Percentiles rank a stretch among this genome's conserved stretches.
phyloP scores from a whole-genome alignment of 305 asterid genomes.

The Solanum hybrid region DNA sequence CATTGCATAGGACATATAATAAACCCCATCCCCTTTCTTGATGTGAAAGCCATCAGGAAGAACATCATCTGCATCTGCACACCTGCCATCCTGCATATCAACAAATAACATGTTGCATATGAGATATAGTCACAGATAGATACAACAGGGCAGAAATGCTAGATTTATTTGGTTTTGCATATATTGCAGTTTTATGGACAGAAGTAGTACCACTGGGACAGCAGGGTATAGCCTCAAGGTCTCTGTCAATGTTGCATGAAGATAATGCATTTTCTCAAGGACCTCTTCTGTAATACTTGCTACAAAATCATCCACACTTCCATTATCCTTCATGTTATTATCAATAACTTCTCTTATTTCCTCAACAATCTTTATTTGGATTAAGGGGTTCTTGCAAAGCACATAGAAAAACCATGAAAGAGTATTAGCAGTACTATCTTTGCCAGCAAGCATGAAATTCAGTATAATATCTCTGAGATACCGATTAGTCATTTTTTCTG shows the following conservation, averaged over 20 bases:
- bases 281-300: conserved; percentile 41
- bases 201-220: conserved; percentile 45
- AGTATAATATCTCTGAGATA: conserved; percentile 64
- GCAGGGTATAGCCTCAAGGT: conserved; percentile 73
- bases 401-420: conserved; percentile 72
- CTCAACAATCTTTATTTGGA: conserved; percentile 42
- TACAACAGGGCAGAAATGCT: not conserved
- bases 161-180: not conserved
- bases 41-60: conserved; percentile 50
- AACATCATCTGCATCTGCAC: conserved; percentile 37
- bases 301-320: conserved; percentile 26
- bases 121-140: not conserved
- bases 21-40: conserved; percentile 56
- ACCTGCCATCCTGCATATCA: conserved; percentile 49
- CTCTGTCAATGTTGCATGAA: conserved; percentile 59
- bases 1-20: conserved; percentile 59
- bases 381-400: conserved; percentile 47
- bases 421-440: conserved; percentile 64
- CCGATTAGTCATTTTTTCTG: conserved; percentile 44
- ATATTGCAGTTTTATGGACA: not conserved
- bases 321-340: conserved; percentile 3
- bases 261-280: conserved; percentile 56
- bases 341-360: conserved; percentile 25
- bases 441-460: conserved; percentile 65
- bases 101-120: not conserved